These are phyloP conservation scores for Stevia rebaudiana DNA, from an alignment of 140 eudicot genomes.

Conservation along the genomic window DNA sequence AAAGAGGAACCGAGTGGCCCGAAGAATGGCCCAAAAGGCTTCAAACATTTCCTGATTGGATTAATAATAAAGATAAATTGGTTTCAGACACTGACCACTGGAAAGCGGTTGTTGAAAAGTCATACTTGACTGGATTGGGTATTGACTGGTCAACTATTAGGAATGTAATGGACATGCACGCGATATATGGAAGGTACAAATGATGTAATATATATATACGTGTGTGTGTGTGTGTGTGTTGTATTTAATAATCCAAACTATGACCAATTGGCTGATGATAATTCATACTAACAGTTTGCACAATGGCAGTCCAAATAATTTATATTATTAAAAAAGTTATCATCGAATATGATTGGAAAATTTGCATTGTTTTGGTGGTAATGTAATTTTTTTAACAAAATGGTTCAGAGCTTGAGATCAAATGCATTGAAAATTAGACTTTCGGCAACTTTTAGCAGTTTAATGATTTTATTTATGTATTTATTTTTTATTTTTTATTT, in stretches of 20 bases:
- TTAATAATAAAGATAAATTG: conserved; percentile 60
- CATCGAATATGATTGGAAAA: background rate
- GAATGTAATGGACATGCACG: conserved; percentile 96
- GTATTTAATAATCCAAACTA: no score
- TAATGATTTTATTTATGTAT: background rate
- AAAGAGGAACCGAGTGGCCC: conserved; percentile 97
- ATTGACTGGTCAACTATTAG: conserved; percentile 84
- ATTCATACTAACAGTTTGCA: no score
- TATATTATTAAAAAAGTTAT: no score
- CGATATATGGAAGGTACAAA: conserved; percentile 84
- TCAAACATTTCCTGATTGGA: conserved; percentile 80
- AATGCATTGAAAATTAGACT: background rate
- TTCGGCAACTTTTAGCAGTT: background rate
- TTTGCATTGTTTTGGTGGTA: background rate
- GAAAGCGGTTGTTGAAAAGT: conserved; percentile 69
- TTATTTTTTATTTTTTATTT: background rate
- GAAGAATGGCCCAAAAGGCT: conserved; percentile 97
- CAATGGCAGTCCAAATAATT: no score
- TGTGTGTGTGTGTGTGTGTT: no score
- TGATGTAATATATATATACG: background rate
- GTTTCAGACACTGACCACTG: conserved; percentile 67
- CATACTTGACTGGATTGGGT: conserved; percentile 81
- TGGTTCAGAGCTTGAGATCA: no score
- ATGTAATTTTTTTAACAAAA: no score
- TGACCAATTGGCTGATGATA: no score